Base-by-base conservation (phyloP, 257 asterid genomes). In the Solanum sparsipilum region DNA sequence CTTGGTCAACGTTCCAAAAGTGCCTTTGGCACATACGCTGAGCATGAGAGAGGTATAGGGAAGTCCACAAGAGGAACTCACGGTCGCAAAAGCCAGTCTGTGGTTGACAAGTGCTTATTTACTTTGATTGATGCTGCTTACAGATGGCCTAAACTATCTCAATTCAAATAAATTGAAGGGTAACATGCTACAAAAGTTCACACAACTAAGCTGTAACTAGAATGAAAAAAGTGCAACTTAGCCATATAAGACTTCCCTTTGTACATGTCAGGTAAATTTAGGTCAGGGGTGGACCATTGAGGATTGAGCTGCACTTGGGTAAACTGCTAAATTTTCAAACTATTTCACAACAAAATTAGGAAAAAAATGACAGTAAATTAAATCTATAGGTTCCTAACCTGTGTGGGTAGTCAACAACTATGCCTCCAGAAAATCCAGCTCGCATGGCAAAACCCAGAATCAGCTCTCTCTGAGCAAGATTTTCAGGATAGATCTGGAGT, bases 351-450 rank as follows among this genome's bases (percentile, higher is more conserved):
- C 2, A 29, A 79, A 41, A 13, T 4, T 13, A 7, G 36, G n/a
- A 4, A 6, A 25, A n/a, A n/a, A 86, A 83, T 36, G 29, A 32
- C 78, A 27, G 27, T 39, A 87, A 65, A 81, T 70, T 25, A 60
- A 41, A 8, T 86, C 65, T 63, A 25, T 8, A 46, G 89, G 65
- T 68, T 75, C 60, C 60, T 89, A 91, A 96, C 99, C 99, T 95
- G 92, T 96, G 99, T 36, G 99, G 99, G 87, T 60, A 97, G 91
- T 97, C 99, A 73, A 97, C 94, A 74, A 97, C 98, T 46, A 97
- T 93, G 85, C 99, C 98, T 31, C 99, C 99, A 73, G 99, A 92
- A 90, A 97, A 97, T 72, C 99, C 99, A 89, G 99, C 93, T 87
- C 98, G 93, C 99, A 97, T 97, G 16, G 99, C 99, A 94, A 89